These are phyloP conservation scores for Pueraria montana DNA, from an alignment of 306 rosid species.

Conservation along the genomic window DNA sequence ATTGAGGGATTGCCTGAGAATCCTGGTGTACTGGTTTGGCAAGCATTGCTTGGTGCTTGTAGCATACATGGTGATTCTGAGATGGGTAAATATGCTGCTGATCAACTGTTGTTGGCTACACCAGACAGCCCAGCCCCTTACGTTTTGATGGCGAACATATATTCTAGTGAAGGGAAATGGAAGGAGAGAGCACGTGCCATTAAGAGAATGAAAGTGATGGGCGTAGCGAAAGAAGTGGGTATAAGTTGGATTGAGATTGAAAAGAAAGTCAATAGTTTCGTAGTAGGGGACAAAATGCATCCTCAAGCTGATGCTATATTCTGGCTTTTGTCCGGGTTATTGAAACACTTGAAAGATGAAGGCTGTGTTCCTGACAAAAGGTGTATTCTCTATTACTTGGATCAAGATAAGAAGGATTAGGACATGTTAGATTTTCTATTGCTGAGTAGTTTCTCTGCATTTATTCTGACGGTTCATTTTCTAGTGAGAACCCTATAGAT, in stretches of 20 bases:
- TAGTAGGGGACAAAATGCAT: conserved; percentile 78
- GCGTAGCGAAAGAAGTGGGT: conserved; percentile 81
- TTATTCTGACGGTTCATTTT: conserved; percentile 15
- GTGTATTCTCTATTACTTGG: conserved; percentile 65
- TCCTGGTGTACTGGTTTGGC: conserved; percentile 80
- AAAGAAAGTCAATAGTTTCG: conserved; percentile 78
- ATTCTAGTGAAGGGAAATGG: conserved; percentile 88
- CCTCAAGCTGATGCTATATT: conserved; percentile 70
- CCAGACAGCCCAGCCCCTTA: conserved; percentile 77
- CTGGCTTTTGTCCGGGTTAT: conserved; percentile 61
- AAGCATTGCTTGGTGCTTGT: conserved; percentile 94
- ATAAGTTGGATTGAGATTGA: conserved; percentile 86
- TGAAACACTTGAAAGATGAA: conserved; percentile 75
- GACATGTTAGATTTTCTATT: not conserved
- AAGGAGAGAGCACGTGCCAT: conserved; percentile 83
- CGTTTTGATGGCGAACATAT: conserved; percentile 85
- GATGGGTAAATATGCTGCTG: conserved; percentile 79
- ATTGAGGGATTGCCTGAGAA: conserved; percentile 65
- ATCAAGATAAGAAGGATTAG: conserved; percentile 54
- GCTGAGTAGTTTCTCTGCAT: not conserved
- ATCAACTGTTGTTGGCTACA: conserved; percentile 61
- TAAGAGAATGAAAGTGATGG: conserved; percentile 82
- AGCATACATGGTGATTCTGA: conserved; percentile 77
- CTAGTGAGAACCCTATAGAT: conserved; percentile 24
- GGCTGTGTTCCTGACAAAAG: conserved; percentile 82